These are phyloP conservation scores for Alternaria arborescens DNA, from an alignment of 2,329 filamentous ascomycete species.

Conservation along the genomic window DNA sequence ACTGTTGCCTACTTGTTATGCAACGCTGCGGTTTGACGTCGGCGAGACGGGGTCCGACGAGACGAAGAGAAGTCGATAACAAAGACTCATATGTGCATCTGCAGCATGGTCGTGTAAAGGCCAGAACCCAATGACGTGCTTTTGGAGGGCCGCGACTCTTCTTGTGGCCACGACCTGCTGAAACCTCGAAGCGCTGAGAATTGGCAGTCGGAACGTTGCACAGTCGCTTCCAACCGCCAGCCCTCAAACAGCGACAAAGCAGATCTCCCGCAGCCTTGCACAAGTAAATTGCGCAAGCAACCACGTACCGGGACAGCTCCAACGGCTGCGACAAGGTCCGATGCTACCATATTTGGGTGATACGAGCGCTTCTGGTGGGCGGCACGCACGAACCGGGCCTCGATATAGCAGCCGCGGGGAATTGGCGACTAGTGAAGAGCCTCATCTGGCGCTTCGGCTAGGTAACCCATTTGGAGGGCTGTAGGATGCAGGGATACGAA, in stretches of 20 bases:
- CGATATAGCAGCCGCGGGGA: conserved; percentile 36
- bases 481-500: conserved; percentile 11
- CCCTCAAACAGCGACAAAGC: conserved; percentile 19
- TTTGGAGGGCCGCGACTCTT: conserved; percentile 12
- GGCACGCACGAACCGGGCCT: conserved; percentile 20
- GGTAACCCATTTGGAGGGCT: conserved; percentile 1
- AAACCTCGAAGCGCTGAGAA: conserved; percentile 31
- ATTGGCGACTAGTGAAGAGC: conserved; percentile 37
- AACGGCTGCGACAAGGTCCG: conserved; percentile 22
- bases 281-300: conserved; percentile 24
- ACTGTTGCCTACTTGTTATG: background rate
- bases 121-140: background rate
- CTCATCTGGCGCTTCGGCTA: conserved; percentile 38
- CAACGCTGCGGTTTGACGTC: background rate
- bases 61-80: background rate
- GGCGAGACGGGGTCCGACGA: background rate
- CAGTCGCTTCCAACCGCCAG: conserved; percentile 20
- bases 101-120: background rate
- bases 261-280: conserved; percentile 15
- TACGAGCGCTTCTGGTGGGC: conserved; percentile 41
- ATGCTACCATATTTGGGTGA: conserved; percentile 33
- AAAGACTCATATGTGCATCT: background rate
- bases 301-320: conserved; percentile 20
- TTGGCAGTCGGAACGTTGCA: conserved; percentile 17
- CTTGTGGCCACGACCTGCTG: conserved; percentile 24